A percentile compares a stretch with the other conserved stretches of the same genome.
phyloP scores from a whole-genome alignment of 371 early-diverging fungal genomes.

The Mucor lusitanicus region DNA sequence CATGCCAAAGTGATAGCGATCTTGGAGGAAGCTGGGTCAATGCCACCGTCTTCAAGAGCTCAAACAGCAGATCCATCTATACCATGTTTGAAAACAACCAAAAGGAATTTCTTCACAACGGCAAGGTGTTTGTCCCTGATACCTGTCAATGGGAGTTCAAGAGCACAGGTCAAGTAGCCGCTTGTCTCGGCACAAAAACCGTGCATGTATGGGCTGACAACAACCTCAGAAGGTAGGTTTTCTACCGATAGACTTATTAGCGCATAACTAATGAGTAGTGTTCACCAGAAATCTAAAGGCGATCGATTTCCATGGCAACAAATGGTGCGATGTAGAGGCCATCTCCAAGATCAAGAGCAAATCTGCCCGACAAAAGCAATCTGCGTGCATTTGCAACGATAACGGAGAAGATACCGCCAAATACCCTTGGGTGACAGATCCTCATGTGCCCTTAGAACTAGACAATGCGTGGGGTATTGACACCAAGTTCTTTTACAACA shows the following conservation, averaged over 20 bases:
- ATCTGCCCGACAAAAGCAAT: constrained; percentile 3
- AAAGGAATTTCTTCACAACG: constrained; percentile 28
- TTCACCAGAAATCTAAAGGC: constrained; percentile 37
- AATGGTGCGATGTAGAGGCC: constrained; percentile 29
- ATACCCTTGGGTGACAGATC: constrained; percentile 37
- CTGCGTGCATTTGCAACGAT: constrained; percentile 28
- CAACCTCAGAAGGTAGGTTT: constrained; percentile 33
- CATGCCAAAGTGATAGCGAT: constrained; percentile 21
- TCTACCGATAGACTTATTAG: neutral
- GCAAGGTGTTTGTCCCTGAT: constrained; percentile 37
- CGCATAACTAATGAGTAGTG: neutral
- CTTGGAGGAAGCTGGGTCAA: constrained; percentile 38
- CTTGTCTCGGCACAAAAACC: constrained; percentile 32
- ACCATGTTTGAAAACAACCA: constrained; percentile 39
- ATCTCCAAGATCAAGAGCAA: neutral
- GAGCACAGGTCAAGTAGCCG: constrained; percentile 34
- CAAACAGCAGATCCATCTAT: constrained; percentile 30
- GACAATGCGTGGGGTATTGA: constrained; percentile 36
- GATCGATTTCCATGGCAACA: constrained; percentile 16
- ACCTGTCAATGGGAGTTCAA: constrained; percentile 35
- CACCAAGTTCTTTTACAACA: constrained; percentile 34
- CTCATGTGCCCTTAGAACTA: constrained; percentile 27
- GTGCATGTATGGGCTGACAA: constrained; percentile 48
- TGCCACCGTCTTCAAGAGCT: constrained; percentile 16
- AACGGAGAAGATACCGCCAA: constrained; percentile 15